A percentile compares a stretch with the other conserved stretches of the same genome.
Evolutionary conservation across 164 flowering plant species (phyloP).

Genomic region (Echeveria elegans): DNA sequence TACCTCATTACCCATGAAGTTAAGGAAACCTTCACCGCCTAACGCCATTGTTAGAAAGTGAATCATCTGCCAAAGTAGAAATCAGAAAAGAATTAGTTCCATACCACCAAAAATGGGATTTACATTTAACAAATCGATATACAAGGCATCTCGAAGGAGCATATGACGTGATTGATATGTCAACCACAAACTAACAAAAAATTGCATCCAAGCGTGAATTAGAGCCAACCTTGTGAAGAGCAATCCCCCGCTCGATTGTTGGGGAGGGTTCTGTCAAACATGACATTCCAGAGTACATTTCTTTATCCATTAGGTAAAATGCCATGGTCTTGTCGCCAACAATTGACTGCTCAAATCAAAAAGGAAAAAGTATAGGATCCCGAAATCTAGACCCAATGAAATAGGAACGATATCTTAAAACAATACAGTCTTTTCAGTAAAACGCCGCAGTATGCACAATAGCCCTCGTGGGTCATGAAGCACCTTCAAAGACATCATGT

Average conservation of each 20-base stretch:
- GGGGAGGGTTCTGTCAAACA: slow-evolving; percentile 69
- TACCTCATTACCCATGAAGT: slow-evolving; percentile 99
- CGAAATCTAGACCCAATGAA: neutral
- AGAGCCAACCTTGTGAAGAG: slow-evolving; percentile 87
- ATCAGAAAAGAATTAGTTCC: slow-evolving; percentile 8
- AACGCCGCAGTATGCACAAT: neutral
- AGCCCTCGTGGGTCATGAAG: neutral
- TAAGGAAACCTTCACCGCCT: slow-evolving; percentile 98
- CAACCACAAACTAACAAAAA: neutral
- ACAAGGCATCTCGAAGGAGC: neutral
- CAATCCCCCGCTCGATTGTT: slow-evolving; percentile 76
- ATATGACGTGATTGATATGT: neutral
- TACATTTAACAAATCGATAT: neutral
- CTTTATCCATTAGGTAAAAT: slow-evolving; percentile 85
- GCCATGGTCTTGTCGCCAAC: slow-evolving; percentile 96
- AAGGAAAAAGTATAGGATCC: neutral
- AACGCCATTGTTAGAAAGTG: slow-evolving; percentile 92
- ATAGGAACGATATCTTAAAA: neutral
- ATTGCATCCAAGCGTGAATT: neutral
- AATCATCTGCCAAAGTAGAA: slow-evolving; percentile 63
- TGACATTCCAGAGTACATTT: slow-evolving; percentile 95
- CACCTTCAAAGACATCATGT: neutral
- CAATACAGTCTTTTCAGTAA: neutral
- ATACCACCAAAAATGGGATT: neutral
- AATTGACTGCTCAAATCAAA: slow-evolving; percentile 46